phyloP scores from a whole-genome alignment of 805 yeast species.

The Candida koratica region DNA sequence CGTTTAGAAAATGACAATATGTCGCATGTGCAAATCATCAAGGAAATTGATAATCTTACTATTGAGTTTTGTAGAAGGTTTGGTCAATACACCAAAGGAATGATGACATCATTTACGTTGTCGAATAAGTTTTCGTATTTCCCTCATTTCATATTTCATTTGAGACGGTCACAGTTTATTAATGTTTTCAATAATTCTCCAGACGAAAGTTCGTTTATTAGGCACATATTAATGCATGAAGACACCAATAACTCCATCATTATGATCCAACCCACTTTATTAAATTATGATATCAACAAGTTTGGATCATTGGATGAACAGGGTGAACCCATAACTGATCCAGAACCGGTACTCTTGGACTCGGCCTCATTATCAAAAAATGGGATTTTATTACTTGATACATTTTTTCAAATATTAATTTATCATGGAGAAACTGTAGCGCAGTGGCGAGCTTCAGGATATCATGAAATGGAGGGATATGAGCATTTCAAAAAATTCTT shows the following conservation, averaged over 20 bases:
- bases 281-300: slow-evolving; percentile 49
- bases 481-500: slow-evolving; percentile 56
- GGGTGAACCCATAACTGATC: slow-evolving; percentile 48
- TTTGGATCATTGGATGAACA: slow-evolving; percentile 34
- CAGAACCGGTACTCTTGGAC: slow-evolving; percentile 88
- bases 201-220: slow-evolving; percentile 95
- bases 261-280: slow-evolving; percentile 97
- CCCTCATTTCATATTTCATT: slow-evolving; percentile 93
- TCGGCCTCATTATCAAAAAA: slow-evolving; percentile 90
- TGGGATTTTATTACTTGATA: slow-evolving; percentile 81
- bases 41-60: slow-evolving; percentile 91
- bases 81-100: slow-evolving; percentile 90
- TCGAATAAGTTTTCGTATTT: slow-evolving; percentile 80
- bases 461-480: slow-evolving; percentile 59
- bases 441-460: slow-evolving; percentile 61
- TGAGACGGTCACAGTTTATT: slow-evolving; percentile 93
- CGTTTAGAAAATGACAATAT: slow-evolving; percentile 57
- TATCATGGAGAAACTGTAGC: slow-evolving; percentile 66
- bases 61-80: slow-evolving; percentile 87
- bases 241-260: slow-evolving; percentile 89
- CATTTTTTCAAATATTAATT: slow-evolving; percentile 62
- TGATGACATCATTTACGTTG: slow-evolving; percentile 74
- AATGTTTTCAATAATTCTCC: slow-evolving; percentile 98
- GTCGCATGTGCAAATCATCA: slow-evolving; percentile 84
- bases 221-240: slow-evolving; percentile 87